Base-by-base conservation (phyloP, 192 early-diverging fungal species). In the Piromyces finnis region DNA sequence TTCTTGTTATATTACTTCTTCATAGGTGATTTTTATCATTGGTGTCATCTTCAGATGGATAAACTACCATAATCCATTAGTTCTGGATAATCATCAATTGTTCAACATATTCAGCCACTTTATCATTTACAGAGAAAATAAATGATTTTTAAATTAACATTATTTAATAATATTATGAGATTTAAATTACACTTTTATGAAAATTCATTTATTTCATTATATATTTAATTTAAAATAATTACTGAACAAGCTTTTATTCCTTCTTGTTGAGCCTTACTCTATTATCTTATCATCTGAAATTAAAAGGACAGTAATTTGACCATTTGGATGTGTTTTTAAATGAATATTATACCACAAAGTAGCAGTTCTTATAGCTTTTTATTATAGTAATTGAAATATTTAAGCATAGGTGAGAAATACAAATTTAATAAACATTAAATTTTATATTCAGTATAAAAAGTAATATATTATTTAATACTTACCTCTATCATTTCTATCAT, bases 401-500 rank as follows among this genome's bases (percentile, higher is more conserved):
- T n/a, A n/a, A n/a, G n/a, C n/a, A n/a, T n/a, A n/a, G n/a, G n/a
- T n/a, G n/a, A n/a, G n/a, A n/a, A n/a, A n/a, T n/a, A n/a, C n/a
- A n/a, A n/a, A n/a, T n/a, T n/a, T n/a, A n/a, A n/a, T n/a, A n/a
- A n/a, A n/a, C n/a, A n/a, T n/a, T n/a, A n/a, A n/a, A n/a, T n/a
- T n/a, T n/a, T n/a, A n/a, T n/a, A n/a, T n/a, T n/a, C n/a, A n/a
- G n/a, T n/a, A n/a, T n/a, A n/a, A n/a, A n/a, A n/a, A n/a, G n/a
- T n/a, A n/a, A n/a, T n/a, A n/a, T n/a, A n/a, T n/a, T n/a, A n/a
- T n/a, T n/a, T n/a, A n/a, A n/a, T n/a, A n/a, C n/a, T 39, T 79
- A 92, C 91, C 91, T 83, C 96, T 82, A 81, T 99, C 97, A 79
- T 99, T 99, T 80, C 95, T 89, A 82, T 99, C 97, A 81, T 99